Conservation (phyloP, 306 rosid genomes). For the Luffa aegyptiaca region DNA sequence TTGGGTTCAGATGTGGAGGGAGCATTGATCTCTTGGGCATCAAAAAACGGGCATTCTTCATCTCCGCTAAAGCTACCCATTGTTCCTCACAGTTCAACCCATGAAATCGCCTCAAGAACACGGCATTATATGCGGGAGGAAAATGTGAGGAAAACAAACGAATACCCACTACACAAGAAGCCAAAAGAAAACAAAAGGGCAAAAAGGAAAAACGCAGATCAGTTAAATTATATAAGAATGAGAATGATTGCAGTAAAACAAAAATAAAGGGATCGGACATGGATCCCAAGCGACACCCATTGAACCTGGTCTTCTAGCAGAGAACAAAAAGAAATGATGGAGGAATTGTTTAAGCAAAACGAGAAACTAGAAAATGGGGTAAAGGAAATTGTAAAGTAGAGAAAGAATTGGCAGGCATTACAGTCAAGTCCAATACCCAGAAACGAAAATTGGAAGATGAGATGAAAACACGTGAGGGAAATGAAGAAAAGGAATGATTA, state of each 20-base stretch:
- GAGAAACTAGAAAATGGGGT: background rate
- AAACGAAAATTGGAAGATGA: background rate
- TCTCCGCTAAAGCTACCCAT: slow-evolving; percentile 74
- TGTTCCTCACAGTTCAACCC: slow-evolving; percentile 58
- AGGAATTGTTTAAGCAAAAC: slow-evolving; percentile 19
- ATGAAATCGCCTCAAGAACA: slow-evolving; percentile 57
- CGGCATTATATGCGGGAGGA: slow-evolving; percentile 23
- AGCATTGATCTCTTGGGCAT: slow-evolving; percentile 63
- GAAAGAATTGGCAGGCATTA: background rate
- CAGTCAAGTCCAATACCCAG: background rate
- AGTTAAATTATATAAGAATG: slow-evolving; percentile 32
- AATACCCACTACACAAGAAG: slow-evolving; percentile 43
- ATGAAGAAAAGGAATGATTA: slow-evolving; percentile 11
- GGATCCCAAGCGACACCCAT: slow-evolving; percentile 75
- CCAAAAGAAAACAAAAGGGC: slow-evolving; percentile 24
- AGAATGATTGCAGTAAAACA: slow-evolving; percentile 30
- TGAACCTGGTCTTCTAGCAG: slow-evolving; percentile 52
- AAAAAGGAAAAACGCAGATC: slow-evolving; percentile 43
- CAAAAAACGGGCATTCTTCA: slow-evolving; percentile 63
- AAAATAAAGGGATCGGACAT: slow-evolving; percentile 67
- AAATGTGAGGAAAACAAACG: slow-evolving; percentile 29
- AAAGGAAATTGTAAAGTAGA: background rate
- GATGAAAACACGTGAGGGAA: background rate
- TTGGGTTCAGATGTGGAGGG: slow-evolving; percentile 38
- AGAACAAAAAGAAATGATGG: slow-evolving; percentile 18